Evolutionary conservation across 2,329 filamentous ascomycete genomes (phyloP).

Genomic region (Chaetomium globosum): DNA sequence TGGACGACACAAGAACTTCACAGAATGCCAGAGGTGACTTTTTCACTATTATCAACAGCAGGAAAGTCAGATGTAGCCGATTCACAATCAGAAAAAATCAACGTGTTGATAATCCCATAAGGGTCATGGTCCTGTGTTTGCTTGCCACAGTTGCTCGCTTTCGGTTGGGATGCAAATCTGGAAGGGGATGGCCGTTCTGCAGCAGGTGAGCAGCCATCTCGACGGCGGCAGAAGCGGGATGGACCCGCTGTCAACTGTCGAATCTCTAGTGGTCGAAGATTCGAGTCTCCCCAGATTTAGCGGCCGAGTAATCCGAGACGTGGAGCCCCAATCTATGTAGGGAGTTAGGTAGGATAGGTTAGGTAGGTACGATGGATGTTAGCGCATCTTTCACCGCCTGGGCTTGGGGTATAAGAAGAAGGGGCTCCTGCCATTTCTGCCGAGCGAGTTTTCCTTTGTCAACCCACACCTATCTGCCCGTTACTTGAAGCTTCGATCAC

Average conservation of each 20-base stretch:
- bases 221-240: neutral
- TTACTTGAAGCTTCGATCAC: constrained; percentile 1
- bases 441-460: constrained; percentile 22
- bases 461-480: neutral
- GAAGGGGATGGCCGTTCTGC: neutral
- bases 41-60: neutral
- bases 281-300: constrained; percentile 16
- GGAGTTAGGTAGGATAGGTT: neutral
- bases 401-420: constrained; percentile 22
- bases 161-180: neutral
- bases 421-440: constrained; percentile 12
- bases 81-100: constrained; percentile 12
- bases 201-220: neutral
- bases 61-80: neutral
- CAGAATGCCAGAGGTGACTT: neutral
- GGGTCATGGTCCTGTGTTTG: neutral
- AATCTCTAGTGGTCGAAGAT: neutral
- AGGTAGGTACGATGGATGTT: neutral
- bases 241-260: constrained; percentile 21
- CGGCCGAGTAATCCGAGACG: constrained; percentile 31
- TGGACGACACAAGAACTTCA: constrained; percentile 2
- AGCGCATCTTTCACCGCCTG: constrained; percentile 27
- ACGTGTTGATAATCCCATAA: too few species aligned
- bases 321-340: constrained; percentile 26
- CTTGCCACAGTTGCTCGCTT: neutral